Percentiles rank a stretch among this genome's conserved stretches.
phyloP scores from a whole-genome alignment of 2,329 filamentous ascomycete species.

The Polytolypa hystricis region DNA sequence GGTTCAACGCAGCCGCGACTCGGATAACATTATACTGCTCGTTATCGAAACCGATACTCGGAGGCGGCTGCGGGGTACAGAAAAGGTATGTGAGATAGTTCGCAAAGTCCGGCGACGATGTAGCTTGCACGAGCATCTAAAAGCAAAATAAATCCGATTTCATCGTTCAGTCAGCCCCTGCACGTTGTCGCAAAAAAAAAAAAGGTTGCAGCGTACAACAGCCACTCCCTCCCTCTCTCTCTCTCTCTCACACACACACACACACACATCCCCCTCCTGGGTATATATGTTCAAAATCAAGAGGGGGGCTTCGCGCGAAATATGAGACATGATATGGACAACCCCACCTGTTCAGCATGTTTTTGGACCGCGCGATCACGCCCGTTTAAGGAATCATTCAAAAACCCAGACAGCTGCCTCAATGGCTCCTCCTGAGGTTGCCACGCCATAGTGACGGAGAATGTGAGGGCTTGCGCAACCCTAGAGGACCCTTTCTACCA shows the following conservation, averaged over 20 bases:
- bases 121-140: conserved; percentile 89
- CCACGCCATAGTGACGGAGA: conserved; percentile 69
- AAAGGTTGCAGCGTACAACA: too few species aligned
- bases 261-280: too few species aligned
- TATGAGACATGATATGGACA: not conserved
- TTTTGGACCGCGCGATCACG: conserved; percentile 71
- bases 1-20: conserved; percentile 79
- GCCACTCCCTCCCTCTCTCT: too few species aligned
- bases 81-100: conserved; percentile 94
- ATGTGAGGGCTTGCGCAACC: too few species aligned
- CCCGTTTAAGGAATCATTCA: conserved; percentile 84
- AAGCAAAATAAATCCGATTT: too few species aligned
- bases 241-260: too few species aligned
- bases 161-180: too few species aligned
- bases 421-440: conserved; percentile 80
- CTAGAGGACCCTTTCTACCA: too few species aligned
- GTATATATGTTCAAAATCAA: too few species aligned
- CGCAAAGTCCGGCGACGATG: conserved; percentile 80
- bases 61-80: conserved; percentile 53
- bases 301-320: too few species aligned
- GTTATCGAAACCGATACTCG: conserved; percentile 45
- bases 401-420: conserved; percentile 75
- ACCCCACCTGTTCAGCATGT: conserved; percentile 71
- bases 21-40: conserved; percentile 64
- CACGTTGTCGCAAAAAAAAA: too few species aligned